These are phyloP conservation scores for Ascochyta koolunga DNA, from an alignment of 2,329 filamentous ascomycete species.

Conservation along the genomic window DNA sequence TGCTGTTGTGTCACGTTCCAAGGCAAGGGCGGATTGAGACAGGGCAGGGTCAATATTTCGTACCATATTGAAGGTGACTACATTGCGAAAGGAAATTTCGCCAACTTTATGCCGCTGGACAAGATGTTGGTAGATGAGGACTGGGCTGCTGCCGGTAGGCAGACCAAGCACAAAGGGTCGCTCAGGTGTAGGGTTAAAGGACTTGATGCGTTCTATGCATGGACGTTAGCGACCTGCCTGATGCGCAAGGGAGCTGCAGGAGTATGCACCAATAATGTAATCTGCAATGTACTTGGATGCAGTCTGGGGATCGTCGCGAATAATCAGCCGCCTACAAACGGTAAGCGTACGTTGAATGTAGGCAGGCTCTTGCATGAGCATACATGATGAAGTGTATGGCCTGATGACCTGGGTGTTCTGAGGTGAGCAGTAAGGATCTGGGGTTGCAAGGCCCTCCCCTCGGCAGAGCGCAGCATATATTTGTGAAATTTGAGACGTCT, in stretches of 20 bases:
- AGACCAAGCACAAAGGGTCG: constrained; percentile 83
- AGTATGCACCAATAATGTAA: constrained; percentile 71
- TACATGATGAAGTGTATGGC: constrained; percentile 37
- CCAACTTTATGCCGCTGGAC: constrained; percentile 74
- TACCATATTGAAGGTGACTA: constrained; percentile 92
- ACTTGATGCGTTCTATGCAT: constrained; percentile 72
- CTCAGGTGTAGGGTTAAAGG: constrained; percentile 72
- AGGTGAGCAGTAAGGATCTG: constrained; percentile 14
- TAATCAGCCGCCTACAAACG: constrained; percentile 76
- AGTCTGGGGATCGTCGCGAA: constrained; percentile 71
- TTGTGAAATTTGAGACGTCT: constrained; percentile 14
- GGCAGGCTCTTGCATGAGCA: constrained; percentile 31
- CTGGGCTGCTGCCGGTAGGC: constrained; percentile 81
- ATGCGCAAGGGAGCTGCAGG: constrained; percentile 28
- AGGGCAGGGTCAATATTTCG: constrained; percentile 26
- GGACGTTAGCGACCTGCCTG: constrained; percentile 29
- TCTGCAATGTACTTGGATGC: constrained; percentile 80
- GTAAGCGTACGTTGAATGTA: constrained; percentile 33
- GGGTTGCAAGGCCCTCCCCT: not conserved
- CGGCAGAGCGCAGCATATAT: constrained; percentile 21
- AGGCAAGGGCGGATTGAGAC: constrained; percentile 22
- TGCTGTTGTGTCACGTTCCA: constrained; percentile 23
- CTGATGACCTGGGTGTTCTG: constrained; percentile 17
- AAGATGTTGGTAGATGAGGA: constrained; percentile 77
- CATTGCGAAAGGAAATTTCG: constrained; percentile 83